phyloP scores from a whole-genome alignment of 345 rosid species.

The Trapa bicornis region DNA sequence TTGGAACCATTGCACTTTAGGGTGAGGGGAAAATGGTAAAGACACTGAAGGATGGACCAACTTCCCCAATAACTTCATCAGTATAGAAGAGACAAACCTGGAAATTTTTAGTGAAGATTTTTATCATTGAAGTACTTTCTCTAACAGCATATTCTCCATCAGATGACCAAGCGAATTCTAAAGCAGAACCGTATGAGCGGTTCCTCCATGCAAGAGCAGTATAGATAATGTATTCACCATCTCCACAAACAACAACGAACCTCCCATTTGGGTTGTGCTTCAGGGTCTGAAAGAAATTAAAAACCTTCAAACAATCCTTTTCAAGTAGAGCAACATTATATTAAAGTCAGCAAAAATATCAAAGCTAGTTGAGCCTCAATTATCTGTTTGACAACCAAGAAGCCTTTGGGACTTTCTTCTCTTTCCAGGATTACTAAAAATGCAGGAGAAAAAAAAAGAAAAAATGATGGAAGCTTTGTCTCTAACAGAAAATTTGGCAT shows the following conservation, averaged over 20 bases:
- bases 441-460: not conserved
- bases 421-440: not conserved
- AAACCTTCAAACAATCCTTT: not conserved
- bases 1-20: not conserved
- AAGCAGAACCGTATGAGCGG: slow-evolving; percentile 94
- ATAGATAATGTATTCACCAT: slow-evolving; percentile 94
- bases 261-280: slow-evolving; percentile 98
- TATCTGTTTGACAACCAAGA: not conserved
- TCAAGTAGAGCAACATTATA: not conserved
- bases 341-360: not conserved
- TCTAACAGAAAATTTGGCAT: not conserved
- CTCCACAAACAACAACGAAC: slow-evolving; percentile 98
- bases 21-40: not conserved
- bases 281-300: slow-evolving; percentile 46
- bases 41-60: not conserved
- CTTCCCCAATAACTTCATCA: not conserved
- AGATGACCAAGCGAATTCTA: slow-evolving; percentile 94
- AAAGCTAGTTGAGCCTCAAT: not conserved
- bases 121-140: slow-evolving; percentile 93
- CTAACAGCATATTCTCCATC: slow-evolving; percentile 98
- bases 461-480: not conserved
- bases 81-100: slow-evolving; percentile 43
- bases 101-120: slow-evolving; percentile 81
- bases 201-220: slow-evolving; percentile 99
- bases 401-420: not conserved